Evolutionary conservation across 2,329 filamentous ascomycete species (phyloP).

Genomic region (Clarireedia homoeocarpa): DNA sequence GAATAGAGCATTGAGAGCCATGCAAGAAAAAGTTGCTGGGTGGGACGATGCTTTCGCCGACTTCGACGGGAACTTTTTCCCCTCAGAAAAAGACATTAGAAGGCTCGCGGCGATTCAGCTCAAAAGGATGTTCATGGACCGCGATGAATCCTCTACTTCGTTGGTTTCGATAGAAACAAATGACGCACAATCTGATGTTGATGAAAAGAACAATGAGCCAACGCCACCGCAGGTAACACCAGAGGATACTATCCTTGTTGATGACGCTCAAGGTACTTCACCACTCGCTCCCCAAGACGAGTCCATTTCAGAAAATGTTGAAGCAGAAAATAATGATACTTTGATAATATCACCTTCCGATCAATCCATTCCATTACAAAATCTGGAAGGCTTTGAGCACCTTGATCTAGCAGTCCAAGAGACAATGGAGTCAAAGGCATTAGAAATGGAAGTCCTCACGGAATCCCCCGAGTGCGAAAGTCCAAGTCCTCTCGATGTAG

Average conservation of each 20-base stretch:
- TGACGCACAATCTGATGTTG: slow-evolving; percentile 43
- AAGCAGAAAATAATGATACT: not conserved
- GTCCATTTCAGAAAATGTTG: not conserved
- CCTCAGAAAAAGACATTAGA: slow-evolving; percentile 90
- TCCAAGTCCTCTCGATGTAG: slow-evolving; percentile 5
- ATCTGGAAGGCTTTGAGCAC: slow-evolving; percentile 48
- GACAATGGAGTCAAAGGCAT: slow-evolving; percentile 7
- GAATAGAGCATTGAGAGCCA: slow-evolving; percentile 79
- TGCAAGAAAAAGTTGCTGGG: slow-evolving; percentile 85
- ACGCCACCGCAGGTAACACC: slow-evolving; percentile 18
- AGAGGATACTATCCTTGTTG: slow-evolving; percentile 51
- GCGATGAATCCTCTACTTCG: slow-evolving; percentile 70
- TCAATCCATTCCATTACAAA: not conserved
- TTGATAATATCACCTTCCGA: not conserved
- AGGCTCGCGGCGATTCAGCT: slow-evolving; percentile 86
- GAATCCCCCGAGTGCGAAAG: slow-evolving; percentile 8
- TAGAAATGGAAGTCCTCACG: slow-evolving; percentile 10
- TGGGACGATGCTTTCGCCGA: slow-evolving; percentile 89
- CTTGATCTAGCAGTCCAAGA: slow-evolving; percentile 47
- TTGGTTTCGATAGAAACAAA: slow-evolving; percentile 59
- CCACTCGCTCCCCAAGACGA: slow-evolving; percentile 56
- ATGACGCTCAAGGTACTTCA: slow-evolving; percentile 56
- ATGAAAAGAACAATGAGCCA: slow-evolving; percentile 33
- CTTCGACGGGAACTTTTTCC: slow-evolving; percentile 89
- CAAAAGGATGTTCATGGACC: slow-evolving; percentile 87